A percentile compares a stretch with the other conserved stretches of the same genome.
Conservation (phyloP, 2,329 filamentous ascomycete genomes). For the Mycosphaerella arachidis region DNA sequence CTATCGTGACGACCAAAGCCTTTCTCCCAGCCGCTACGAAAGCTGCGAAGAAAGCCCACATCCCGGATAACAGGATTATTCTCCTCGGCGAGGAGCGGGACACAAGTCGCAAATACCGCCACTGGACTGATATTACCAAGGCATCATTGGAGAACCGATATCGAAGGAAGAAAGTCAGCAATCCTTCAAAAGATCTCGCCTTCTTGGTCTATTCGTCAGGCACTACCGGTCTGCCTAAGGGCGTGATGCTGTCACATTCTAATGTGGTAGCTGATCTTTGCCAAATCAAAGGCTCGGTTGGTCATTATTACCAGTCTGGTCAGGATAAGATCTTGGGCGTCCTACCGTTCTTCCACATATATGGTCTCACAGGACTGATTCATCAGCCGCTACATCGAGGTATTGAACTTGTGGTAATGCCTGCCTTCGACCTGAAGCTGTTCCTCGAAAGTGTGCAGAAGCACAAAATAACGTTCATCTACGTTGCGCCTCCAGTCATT, state of each 20-base stretch:
- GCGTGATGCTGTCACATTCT: conserved; percentile 76
- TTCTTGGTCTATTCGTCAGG: conserved; percentile 87
- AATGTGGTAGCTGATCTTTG: conserved; percentile 73
- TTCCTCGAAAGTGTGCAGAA: conserved; percentile 74
- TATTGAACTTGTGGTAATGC: conserved; percentile 64
- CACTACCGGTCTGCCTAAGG: conserved; percentile 87
- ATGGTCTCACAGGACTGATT: conserved; percentile 70
- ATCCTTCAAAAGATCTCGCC: conserved; percentile 65
- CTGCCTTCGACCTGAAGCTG: conserved; percentile 73
- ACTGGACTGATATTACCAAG: conserved; percentile 67
- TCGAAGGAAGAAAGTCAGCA: conserved; percentile 55
- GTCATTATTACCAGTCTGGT: conserved; percentile 41
- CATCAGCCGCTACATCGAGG: conserved; percentile 65
- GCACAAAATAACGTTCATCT: conserved; percentile 69
- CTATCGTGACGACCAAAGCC: conserved; percentile 65
- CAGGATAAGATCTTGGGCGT: conserved; percentile 72
- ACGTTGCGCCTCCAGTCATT: conserved; percentile 79
- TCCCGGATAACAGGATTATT: conserved; percentile 66
- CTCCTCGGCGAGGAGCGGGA: conserved; percentile 68
- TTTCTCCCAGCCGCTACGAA: conserved; percentile 61
- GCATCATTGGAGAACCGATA: conserved; percentile 55
- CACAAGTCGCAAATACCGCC: conserved; percentile 55
- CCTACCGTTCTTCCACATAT: conserved; percentile 88
- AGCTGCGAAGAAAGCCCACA: conserved; percentile 65
- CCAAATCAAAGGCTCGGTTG: conserved; percentile 51